Evolutionary conservation across 2,329 filamentous ascomycete genomes (phyloP).

Genomic region (Colletotrichum phormii): DNA sequence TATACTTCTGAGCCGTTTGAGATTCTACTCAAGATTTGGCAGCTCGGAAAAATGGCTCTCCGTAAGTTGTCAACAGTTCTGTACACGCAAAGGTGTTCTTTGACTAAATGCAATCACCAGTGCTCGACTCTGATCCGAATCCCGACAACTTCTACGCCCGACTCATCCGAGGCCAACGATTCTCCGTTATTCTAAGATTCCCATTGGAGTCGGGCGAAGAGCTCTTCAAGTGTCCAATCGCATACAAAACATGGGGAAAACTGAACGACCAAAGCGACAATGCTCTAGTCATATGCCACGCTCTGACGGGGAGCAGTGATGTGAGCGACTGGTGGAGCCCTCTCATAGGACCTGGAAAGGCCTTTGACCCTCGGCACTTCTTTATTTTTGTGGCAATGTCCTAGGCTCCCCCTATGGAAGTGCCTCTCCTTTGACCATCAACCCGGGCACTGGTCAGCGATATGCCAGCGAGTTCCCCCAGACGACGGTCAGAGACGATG

Average conservation of each 20-base stretch:
- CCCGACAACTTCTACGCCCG: conserved; percentile 90
- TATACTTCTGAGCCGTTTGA: not conserved
- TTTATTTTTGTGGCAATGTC: conserved; percentile 87
- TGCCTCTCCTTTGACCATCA: conserved; percentile 2
- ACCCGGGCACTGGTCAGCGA: conserved; percentile 33
- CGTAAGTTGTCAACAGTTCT: not conserved
- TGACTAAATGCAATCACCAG: not conserved
- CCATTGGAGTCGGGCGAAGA: conserved; percentile 91
- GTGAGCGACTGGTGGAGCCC: conserved; percentile 92
- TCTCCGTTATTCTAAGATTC: conserved; percentile 87
- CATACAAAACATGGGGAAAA: conserved; percentile 74
- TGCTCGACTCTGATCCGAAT: conserved; percentile 8
- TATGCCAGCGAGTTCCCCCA: conserved; percentile 68
- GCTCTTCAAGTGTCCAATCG: conserved; percentile 78
- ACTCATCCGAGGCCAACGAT: conserved; percentile 87
- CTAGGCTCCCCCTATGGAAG: conserved; percentile 86
- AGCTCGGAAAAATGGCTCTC: not conserved
- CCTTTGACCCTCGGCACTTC: conserved; percentile 86
- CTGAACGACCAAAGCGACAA: conserved; percentile 70
- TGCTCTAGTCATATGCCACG: conserved; percentile 83
- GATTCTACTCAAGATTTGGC: not conserved
- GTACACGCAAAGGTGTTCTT: not conserved
- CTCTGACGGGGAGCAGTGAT: conserved; percentile 86
- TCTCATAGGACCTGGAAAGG: conserved; percentile 78
- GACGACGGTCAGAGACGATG: conserved; percentile 76